Evolutionary conservation across 345 rosid species (phyloP).

Genomic region (Cardamine chenopodiifolia): DNA sequence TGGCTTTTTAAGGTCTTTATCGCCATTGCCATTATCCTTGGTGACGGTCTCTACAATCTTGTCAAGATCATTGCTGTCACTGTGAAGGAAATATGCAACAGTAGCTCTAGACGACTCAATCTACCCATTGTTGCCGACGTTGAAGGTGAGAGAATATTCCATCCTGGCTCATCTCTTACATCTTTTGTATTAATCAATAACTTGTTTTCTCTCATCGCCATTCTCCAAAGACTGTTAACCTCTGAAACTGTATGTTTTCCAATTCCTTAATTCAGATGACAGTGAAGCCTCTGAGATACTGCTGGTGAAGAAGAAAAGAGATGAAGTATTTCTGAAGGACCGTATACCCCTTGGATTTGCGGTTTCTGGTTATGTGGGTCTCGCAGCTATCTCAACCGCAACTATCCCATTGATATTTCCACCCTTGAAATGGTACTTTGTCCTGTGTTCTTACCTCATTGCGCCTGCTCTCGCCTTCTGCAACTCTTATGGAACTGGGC

Average conservation of each 20-base stretch:
- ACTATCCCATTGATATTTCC: slow-evolving; percentile 74
- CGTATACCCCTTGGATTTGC: slow-evolving; percentile 77
- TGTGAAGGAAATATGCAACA: slow-evolving; percentile 60
- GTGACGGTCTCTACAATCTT: slow-evolving; percentile 90
- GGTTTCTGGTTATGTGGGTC: slow-evolving; percentile 80
- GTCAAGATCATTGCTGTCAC: slow-evolving; percentile 73
- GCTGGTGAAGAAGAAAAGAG: slow-evolving; percentile 63
- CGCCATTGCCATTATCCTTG: slow-evolving; percentile 83
- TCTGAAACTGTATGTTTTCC: not conserved
- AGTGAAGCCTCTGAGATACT: slow-evolving; percentile 53
- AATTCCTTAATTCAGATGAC: slow-evolving; percentile 44
- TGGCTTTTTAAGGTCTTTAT: slow-evolving; percentile 72
- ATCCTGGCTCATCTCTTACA: slow-evolving; percentile 5
- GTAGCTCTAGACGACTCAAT: slow-evolving; percentile 47
- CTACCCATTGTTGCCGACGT: slow-evolving; percentile 61
- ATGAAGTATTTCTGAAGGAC: slow-evolving; percentile 74
- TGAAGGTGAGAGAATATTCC: slow-evolving; percentile 52
- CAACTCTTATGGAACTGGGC: slow-evolving; percentile 87
- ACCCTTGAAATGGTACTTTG: slow-evolving; percentile 86
- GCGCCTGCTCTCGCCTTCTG: slow-evolving; percentile 96
- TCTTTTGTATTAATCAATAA: not conserved
- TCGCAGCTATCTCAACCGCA: slow-evolving; percentile 86
- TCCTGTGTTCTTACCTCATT: slow-evolving; percentile 71
- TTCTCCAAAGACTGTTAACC: slow-evolving; percentile 6
- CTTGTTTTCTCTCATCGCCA: slow-evolving; percentile 12